phyloP scores from a whole-genome alignment of 257 asterid species.

The Orobanche coerulescens region DNA sequence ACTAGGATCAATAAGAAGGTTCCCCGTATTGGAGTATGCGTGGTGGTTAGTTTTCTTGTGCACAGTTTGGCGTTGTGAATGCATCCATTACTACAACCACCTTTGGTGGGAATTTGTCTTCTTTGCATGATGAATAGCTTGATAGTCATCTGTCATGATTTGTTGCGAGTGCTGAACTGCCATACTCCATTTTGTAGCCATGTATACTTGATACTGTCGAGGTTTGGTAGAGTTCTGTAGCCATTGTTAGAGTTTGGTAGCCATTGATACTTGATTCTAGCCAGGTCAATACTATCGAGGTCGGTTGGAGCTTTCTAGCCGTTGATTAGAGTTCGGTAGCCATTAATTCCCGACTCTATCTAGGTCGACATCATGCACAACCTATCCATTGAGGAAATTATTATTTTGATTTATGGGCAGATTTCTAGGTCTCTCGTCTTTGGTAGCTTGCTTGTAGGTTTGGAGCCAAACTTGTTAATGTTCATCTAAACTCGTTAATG shows the following conservation, averaged over 20 bases:
- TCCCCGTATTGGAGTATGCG: neutral
- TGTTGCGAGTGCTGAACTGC: neutral
- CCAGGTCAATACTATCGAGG: too few species aligned
- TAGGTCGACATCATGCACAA: neutral
- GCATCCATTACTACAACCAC: neutral
- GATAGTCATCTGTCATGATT: neutral
- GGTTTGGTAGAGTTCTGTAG: neutral
- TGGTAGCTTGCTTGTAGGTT: conserved; percentile 10
- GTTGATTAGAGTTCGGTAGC: too few species aligned
- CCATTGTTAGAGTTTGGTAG: too few species aligned
- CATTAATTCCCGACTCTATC: neutral
- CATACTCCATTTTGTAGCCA: neutral
- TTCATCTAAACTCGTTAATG: too few species aligned
- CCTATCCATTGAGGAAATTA: neutral
- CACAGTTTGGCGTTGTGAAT: neutral
- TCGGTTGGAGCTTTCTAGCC: too few species aligned
- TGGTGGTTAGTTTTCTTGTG: too few species aligned
- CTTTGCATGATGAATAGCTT: neutral
- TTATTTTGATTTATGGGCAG: neutral
- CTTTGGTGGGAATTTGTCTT: too few species aligned
- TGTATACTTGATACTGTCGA: neutral
- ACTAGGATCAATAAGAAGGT: neutral
- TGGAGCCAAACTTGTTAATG: conserved; percentile 15
- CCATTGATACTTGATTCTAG: too few species aligned
- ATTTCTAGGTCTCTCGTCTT: neutral